Evolutionary conservation across 768 basidiomycete genomes (phyloP).

Genomic region (Auricularia heimuer): DNA sequence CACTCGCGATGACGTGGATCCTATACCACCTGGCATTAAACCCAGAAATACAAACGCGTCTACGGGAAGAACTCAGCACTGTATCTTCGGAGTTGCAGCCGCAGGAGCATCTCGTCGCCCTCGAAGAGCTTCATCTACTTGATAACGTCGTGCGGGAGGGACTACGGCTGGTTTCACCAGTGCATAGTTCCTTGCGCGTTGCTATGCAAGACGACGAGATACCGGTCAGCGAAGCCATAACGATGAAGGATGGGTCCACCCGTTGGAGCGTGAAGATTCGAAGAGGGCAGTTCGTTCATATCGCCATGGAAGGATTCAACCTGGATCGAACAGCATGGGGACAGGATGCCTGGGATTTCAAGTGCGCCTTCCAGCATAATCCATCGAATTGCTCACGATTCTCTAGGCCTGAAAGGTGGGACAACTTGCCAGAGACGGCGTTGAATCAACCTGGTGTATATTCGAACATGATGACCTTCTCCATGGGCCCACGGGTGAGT

Average conservation of each 20-base stretch:
- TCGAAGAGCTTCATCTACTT: conserved; percentile 40
- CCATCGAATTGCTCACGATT: conserved; percentile 3
- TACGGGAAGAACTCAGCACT: conserved; percentile 40
- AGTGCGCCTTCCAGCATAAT: conserved; percentile 27
- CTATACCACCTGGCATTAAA: conserved; percentile 45
- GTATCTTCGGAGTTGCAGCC: conserved; percentile 13
- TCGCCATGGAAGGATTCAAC: conserved; percentile 49
- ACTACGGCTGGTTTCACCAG: conserved; percentile 45
- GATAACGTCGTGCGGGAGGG: conserved; percentile 50
- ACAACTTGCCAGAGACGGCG: conserved; percentile 27
- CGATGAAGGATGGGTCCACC: conserved; percentile 26
- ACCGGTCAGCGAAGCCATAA: conserved; percentile 22
- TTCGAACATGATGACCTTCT: conserved; percentile 11
- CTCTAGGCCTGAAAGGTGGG: conserved; percentile 46
- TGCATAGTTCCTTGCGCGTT: conserved; percentile 42
- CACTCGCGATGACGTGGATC: conserved; percentile 48
- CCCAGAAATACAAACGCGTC: conserved; percentile 42
- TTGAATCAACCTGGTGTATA: conserved; percentile 35
- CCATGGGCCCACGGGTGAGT: conserved; percentile 14
- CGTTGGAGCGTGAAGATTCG: conserved; percentile 30
- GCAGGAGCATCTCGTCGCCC: conserved; percentile 17
- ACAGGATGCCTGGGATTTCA: conserved; percentile 40
- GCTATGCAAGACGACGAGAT: conserved; percentile 18
- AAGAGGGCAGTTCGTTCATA: conserved; percentile 47
- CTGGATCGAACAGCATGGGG: conserved; percentile 46